phyloP scores from a whole-genome alignment of 148 eudicot genomes.

The Fallopia convolvulus region DNA sequence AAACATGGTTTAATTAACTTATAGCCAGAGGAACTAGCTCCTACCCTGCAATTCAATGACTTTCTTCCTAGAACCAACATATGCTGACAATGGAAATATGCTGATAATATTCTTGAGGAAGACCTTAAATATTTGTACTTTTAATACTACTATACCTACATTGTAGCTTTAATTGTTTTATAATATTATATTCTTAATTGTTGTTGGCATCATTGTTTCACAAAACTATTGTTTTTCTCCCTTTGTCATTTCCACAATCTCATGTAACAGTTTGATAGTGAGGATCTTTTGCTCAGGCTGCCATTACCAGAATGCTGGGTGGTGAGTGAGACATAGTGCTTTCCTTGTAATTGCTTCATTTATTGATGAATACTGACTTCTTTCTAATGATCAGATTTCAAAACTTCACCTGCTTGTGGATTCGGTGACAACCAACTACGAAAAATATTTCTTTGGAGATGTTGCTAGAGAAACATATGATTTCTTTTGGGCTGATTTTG shows the following conservation, averaged over 20 bases:
- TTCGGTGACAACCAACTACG: conserved; percentile 74
- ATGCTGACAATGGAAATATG: not conserved
- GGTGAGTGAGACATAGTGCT: conserved; percentile 44
- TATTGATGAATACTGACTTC: conserved; percentile 14
- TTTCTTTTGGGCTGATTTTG: conserved; percentile 98
- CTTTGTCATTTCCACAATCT: not conserved
- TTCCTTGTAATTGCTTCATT: not conserved
- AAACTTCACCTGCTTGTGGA: conserved; percentile 89
- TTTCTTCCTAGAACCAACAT: not conserved
- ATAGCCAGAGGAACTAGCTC: not conserved
- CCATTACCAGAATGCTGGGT: conserved; percentile 96
- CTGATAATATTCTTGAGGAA: conserved; percentile 2
- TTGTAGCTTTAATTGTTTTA: not conserved
- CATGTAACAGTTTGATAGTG: conserved; percentile 55
- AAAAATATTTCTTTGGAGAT: conserved; percentile 89
- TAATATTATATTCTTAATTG: not conserved
- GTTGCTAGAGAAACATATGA: conserved; percentile 91
- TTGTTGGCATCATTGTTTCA: not conserved
- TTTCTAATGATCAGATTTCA: conserved; percentile 55
- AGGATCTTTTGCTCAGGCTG: conserved; percentile 49
- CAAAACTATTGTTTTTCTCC: not conserved
- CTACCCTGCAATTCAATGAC: not conserved
- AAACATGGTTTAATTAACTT: not conserved
- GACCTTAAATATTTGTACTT: not conserved
- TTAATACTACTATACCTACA: not conserved